Evolutionary conservation across 352 stramenopile species (phyloP), one percentile per base, ranked within the genome.

Genomic region (Globisporangium rhizosaccharum): DNA sequence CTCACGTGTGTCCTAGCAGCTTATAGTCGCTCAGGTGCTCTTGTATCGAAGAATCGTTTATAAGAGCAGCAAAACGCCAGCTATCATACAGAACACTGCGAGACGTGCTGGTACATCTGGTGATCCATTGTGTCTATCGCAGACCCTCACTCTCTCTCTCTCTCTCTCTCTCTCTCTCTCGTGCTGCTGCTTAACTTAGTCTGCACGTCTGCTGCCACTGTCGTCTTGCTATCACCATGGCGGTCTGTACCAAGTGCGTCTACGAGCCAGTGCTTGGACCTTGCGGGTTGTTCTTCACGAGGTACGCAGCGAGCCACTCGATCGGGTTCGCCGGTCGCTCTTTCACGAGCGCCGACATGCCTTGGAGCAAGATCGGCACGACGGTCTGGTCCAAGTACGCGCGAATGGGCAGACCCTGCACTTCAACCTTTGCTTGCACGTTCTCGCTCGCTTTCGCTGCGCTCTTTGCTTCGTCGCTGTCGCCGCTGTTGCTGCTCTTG

Each of bases 311-410:
- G 61, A 99, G 81, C 87, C 91, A 99, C 76, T 99, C 94, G 52
- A 99, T 91, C 39, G 96, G 96, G 75, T 99, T 98, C 5, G 87
- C 63, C 39, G 96, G 96, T 60, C 96, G 92, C 80, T 99, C 96
- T 72, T 98, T 98, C 51, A 98, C 96, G 28, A 99, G 79, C 59
- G 96, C 90, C 37, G 91, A 98, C 96, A 99, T 98, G 57, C 96
- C 96, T 67, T 99, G 95, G 48, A 99, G 76, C 52, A 99, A 70
- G 73, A 99, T 98, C n/a, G 96, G 96, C 73, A 99, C 96, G 20
- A 99, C 96, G 0, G 96, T 99, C 70, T 99, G 95, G 79, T 99
- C 96, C 62, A 99, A 73, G 68, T 99, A 99, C 36, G 96, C 94
- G 58, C 96, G 92, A 68, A 99, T 99, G 4, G 96, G 96, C 39